These are phyloP conservation scores for Pleurozium schreberi DNA, from an alignment of 225 moss, liverwort and hornwort species.

Conservation along the genomic window DNA sequence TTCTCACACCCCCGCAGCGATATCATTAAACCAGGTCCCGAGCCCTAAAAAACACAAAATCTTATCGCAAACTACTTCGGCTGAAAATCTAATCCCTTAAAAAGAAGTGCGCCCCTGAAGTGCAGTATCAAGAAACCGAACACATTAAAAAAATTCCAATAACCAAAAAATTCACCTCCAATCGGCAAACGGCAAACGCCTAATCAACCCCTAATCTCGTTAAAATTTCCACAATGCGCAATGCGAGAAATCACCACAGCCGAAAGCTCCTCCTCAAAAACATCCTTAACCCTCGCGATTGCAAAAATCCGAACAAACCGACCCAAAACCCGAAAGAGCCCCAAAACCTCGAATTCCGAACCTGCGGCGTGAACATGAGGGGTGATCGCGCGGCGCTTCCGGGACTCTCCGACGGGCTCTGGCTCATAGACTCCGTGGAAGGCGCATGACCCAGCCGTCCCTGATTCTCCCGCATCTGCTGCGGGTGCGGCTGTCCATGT, in stretches of 20 bases:
- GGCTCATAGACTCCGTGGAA: slow-evolving; percentile 68
- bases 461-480: slow-evolving; percentile 28
- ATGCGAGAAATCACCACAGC: neutral
- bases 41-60: neutral
- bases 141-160: neutral
- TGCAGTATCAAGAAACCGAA: neutral
- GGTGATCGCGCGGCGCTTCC: slow-evolving; percentile 97
- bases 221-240: neutral
- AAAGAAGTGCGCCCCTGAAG: neutral
- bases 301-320: neutral
- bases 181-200: neutral
- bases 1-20: neutral
- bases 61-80: neutral
- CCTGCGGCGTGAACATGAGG: slow-evolving; percentile 98
- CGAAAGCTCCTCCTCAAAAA: neutral
- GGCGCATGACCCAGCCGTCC: slow-evolving; percentile 32
- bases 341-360: neutral
- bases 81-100: neutral
- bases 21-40: neutral
- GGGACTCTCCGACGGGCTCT: slow-evolving; percentile 93
- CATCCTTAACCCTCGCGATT: neutral
- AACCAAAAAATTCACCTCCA: neutral
- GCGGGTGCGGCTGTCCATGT: slow-evolving; percentile 9
- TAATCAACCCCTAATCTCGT: neutral
- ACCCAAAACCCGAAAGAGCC: neutral